Base-by-base conservation (phyloP, 768 basidiomycete genomes). In the Calocera cornea region DNA sequence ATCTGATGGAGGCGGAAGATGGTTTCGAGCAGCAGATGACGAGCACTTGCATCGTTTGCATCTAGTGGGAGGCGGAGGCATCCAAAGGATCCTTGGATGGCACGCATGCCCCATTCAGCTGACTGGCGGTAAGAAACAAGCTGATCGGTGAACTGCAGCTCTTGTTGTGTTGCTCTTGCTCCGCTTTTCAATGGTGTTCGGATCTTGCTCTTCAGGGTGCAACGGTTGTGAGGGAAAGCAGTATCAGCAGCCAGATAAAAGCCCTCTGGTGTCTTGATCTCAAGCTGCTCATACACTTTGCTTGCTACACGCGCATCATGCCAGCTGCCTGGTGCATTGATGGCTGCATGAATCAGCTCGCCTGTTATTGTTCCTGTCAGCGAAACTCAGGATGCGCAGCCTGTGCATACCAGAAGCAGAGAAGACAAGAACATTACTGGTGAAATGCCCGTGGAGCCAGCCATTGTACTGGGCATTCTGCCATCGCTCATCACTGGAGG, bases 51-150 rank as follows among this genome's bases (percentile, higher is more conserved):
- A 66, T 80, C 38, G 41, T 76, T 69, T 24, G 81, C 77, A 16
- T 74, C 68, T 0, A 83, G 70, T 1, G 78, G 83, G 1, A 84
- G 64, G 2, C 77, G 72, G 10, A 84, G 75, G 0, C 77, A 72
- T 2, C 82, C 79, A 75, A 82, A 84, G 0, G 79, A 78, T 5
- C 80, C 80, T 69, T 82, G 81, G 7, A 84, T 64, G 7, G 72
- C 68, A 0, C 74, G 74, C 76, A 79, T 83, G 0, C 82, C 82
- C 83, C 82, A 84, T 70, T 84, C 81, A 11, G 81, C 81, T 0
- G 82, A 79, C 71, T 84, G 82, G 1, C 77, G 70, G 68, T 73
- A 82, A 1, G 80, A 81, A 0, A 83, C 72, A 0, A 83, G 75
- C 68, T 83, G 72, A 0, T 72, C 64, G 70, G 82, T 75, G 66